A percentile compares a stretch with the other conserved stretches of the same genome.
Conservation (phyloP, 352 stramenopile species). For the Phytophthora macrochlamydospora region DNA sequence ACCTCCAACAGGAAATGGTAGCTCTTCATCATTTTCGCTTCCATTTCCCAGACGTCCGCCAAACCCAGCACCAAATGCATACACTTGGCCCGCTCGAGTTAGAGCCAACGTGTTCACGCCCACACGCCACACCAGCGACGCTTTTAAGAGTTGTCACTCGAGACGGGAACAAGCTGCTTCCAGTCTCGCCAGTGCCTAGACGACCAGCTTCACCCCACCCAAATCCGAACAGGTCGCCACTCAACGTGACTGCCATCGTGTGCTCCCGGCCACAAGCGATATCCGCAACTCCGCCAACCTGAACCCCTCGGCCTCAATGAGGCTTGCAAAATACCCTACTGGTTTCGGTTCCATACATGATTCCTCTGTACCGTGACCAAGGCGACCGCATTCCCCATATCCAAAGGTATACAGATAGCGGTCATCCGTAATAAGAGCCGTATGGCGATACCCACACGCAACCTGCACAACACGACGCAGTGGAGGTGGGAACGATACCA, state of each 20-base stretch:
- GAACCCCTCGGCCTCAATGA: conserved; percentile 41
- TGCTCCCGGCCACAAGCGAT: conserved; percentile 86
- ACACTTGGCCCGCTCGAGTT: conserved; percentile 56
- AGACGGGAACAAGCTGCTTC: conserved; percentile 60
- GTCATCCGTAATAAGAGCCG: conserved; percentile 71
- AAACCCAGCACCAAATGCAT: conserved; percentile 80
- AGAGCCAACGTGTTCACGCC: conserved; percentile 80
- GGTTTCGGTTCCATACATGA: conserved; percentile 41
- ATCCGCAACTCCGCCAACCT: conserved; percentile 43
- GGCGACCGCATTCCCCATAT: conserved; percentile 77
- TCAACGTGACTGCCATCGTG: conserved; percentile 76
- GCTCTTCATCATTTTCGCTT: conserved; percentile 61
- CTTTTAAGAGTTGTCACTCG: conserved; percentile 58
- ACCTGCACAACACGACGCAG: conserved; percentile 69
- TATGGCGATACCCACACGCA: conserved; percentile 80
- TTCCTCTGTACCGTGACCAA: conserved; percentile 75
- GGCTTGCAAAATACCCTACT: conserved; percentile 64
- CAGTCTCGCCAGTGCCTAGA: conserved; percentile 79
- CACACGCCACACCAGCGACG: conserved; percentile 68
- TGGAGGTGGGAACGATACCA: conserved; percentile 54
- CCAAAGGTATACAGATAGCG: conserved; percentile 79
- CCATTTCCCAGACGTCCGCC: conserved; percentile 77
- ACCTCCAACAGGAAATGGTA: conserved; percentile 43
- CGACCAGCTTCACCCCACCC: conserved; percentile 87
- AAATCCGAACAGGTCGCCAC: conserved; percentile 78